Base-by-base conservation (phyloP, 2,329 filamentous ascomycete genomes). In the Pyrenochaeta sp. region DNA sequence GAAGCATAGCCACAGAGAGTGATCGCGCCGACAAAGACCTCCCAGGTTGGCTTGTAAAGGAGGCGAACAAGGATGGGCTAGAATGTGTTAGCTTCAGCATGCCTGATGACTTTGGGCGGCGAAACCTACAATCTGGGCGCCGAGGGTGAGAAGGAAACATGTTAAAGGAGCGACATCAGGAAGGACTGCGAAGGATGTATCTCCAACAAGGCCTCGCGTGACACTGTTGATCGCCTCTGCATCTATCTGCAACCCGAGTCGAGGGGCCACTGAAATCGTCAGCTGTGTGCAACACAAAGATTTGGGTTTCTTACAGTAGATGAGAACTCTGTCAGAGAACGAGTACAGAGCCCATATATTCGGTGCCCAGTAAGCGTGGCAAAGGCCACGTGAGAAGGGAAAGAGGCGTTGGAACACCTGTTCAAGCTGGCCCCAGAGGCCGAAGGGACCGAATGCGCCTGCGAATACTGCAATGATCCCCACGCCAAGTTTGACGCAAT, bases 281-380 rank as follows among this genome's bases (percentile, higher is more conserved):
- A 41, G 27, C 35, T 15, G n/a, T 19, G 17, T 15, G 14, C 7
- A 38, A 13, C 6, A 37, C 20, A 7, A 22, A 8, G 22, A n/a
- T 7, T n/a, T 11, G 4, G 9, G 19, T 9, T 22, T 73, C 85
- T 68, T 76, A 95, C 90, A 73, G 60, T 85, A 83, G 47, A 99
- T 96, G 55, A 99, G 69, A 6, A 90, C 74, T 39, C 94, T 82
- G 65, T 99, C 94, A 2, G 81, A 76, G 68, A 97, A 96, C 0
- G 94, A 96, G 73, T 99, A 99, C 67, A 97, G 82, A 0, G 94
- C 93, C 94, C 94, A 99, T 1, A 96, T 77, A 58, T 99, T 99
- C 0, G 94, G 92, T 9, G 94, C 94, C 94, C 94, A 99, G 71
- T 99, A 99, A 1, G 94, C 94, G 75, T 99, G 94, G 68, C 93